Base-by-base conservation (phyloP, 805 yeast genomes). In the Starmerella bombicola region DNA sequence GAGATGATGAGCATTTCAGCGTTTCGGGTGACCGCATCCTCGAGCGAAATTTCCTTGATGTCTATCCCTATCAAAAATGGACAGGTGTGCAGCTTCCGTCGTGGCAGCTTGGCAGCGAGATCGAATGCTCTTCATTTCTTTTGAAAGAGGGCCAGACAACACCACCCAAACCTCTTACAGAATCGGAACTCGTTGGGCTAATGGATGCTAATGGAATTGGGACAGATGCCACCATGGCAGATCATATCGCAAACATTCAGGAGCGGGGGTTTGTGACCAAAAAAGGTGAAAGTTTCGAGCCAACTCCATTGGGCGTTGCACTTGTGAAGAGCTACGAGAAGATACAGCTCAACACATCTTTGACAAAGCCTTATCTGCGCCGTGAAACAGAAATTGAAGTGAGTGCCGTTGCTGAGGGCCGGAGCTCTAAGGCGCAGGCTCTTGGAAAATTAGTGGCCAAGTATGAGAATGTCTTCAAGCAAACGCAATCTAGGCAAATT, bases 141-240 rank as follows among this genome's bases (percentile, higher is more conserved):
- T 58, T 91, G 54, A 70, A 71, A 38, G 73, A 73, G 16, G 95
- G 97, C 0, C 69, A 70, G 41, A 91, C 98, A 0, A 55, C 78
- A 0, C 76, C 96, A 0, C 98, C 99, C 0, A 60, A 63, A 22
- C 79, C 76, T 39, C 70, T 91, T 68, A 88, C 97, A 0, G 99
- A 91, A 58, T 70, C 95, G 0, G 98, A 88, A 55, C 67, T 91
- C 18, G 84, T 91, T 61, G 78, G 83, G 8, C 63, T 91, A 35
- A 91, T 91, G 99, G 97, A 93, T 63, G 81, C 76, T 9, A 91
- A 91, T 59, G 97, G 97, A 0, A 91, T 91, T 33, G 99, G 99
- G 2, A 91, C 99, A 0, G 99, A 91, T 64, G 99, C 99, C 1
- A 91, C 99, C 0, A 93, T 91, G 60, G 98, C 97, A 0, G 98